Evolutionary conservation across 2,329 filamentous ascomycete species (phyloP).

Genomic region (Botrytis squamosa): DNA sequence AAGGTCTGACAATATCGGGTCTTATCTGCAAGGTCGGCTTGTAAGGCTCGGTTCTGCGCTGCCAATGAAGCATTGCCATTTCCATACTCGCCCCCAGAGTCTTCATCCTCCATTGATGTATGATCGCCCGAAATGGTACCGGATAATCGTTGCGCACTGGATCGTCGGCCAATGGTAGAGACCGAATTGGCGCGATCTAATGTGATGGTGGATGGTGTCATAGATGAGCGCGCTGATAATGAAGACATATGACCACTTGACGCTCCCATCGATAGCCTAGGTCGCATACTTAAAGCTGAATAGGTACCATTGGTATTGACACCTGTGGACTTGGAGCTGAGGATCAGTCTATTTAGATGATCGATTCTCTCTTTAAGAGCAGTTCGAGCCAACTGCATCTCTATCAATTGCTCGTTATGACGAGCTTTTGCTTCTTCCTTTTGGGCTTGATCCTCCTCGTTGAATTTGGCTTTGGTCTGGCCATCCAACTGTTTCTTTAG

Average conservation of each 20-base stretch:
- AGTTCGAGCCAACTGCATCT: conserved; percentile 96
- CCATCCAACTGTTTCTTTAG: conserved; percentile 76
- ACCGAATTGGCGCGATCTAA: conserved; percentile 63
- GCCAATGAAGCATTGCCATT: conserved; percentile 80
- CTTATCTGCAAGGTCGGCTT: conserved; percentile 94
- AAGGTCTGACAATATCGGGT: conserved; percentile 94
- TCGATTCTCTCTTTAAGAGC: conserved; percentile 97
- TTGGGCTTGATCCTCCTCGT: conserved; percentile 68
- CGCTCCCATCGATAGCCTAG: conserved; percentile 52
- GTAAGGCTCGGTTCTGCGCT: conserved; percentile 87
- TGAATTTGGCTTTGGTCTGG: conserved; percentile 70
- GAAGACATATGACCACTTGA: conserved; percentile 46
- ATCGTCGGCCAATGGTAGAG: conserved; percentile 37
- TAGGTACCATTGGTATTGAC: conserved; percentile 78
- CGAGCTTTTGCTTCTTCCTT: conserved; percentile 80
- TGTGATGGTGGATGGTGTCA: conserved; percentile 59
- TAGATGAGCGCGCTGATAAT: conserved; percentile 65
- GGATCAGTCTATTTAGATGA: conserved; percentile 89
- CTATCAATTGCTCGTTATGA: conserved; percentile 95
- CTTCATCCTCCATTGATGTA: conserved; percentile 55
- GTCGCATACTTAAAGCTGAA: conserved; percentile 64
- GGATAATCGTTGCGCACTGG: conserved; percentile 30
- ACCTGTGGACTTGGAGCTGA: conserved; percentile 93
- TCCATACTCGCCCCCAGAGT: conserved; percentile 76
- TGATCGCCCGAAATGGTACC: conserved; percentile 25